Evolutionary conservation across 352 stramenopile species (phyloP).

Genomic region (Stephanocyclus meneghinianus): DNA sequence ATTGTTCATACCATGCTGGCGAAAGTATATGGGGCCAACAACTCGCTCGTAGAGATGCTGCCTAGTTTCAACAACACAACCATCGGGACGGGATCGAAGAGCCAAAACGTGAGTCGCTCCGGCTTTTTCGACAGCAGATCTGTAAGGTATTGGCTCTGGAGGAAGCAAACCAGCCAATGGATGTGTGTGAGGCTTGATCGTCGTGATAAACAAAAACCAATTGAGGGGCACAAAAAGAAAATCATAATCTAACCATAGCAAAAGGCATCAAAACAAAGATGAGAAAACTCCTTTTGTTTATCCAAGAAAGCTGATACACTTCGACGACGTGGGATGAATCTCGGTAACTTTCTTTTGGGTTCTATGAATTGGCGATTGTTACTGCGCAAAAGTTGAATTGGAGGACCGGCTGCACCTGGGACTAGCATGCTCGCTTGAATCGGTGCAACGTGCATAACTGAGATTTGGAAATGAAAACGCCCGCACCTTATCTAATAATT

Average conservation of each 20-base stretch:
- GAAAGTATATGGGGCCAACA: constrained; percentile 71
- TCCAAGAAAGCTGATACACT: constrained; percentile 19
- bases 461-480: not conserved
- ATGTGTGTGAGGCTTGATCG: not conserved
- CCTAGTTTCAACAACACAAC: constrained; percentile 59
- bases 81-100: constrained; percentile 59
- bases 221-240: not conserved
- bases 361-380: constrained; percentile 37
- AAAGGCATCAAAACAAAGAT: constrained; percentile 75
- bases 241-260: constrained; percentile 40
- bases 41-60: constrained; percentile 69
- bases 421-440: constrained; percentile 60
- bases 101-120: constrained; percentile 70
- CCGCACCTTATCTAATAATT: not conserved
- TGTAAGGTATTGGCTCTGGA: constrained; percentile 69
- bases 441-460: not conserved
- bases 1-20: constrained; percentile 57
- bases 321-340: constrained; percentile 22
- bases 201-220: not conserved
- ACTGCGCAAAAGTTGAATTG: constrained; percentile 52
- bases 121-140: constrained; percentile 70
- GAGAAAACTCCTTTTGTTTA: constrained; percentile 17
- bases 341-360: constrained; percentile 28
- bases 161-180: not conserved
- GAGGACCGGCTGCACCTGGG: constrained; percentile 60